Evolutionary conservation across 2,329 filamentous ascomycete genomes (phyloP), one percentile per base, ranked within the genome.

Genomic region (Aspergillus uvarum): DNA sequence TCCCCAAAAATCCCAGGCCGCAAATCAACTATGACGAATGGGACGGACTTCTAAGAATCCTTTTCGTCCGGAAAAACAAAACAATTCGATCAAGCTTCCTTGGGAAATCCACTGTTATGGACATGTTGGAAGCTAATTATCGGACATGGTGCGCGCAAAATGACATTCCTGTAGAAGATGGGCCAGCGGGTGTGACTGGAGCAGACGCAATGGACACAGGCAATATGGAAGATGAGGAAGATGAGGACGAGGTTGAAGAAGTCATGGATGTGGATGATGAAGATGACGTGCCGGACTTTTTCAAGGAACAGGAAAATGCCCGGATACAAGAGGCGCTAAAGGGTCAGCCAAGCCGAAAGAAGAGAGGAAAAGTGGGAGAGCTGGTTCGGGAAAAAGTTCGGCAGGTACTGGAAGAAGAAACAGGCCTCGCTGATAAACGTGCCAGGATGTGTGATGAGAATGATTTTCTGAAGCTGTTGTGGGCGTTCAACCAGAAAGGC

Each of bases 21-120:
- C 89, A 92, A 67, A 93, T 98, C 65, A 91, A 87, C 73, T 98
- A 94, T 77, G 92, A 96, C 56, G 95, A 98, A 76, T 97, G 93
- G 89, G 94, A 98, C 72, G 93, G 94, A 10, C 82, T 98, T 72
- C 77, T 98, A 63, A 82, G 91, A 54, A 87, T 96, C 47, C 87
- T 88, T 62, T 96, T 96, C 68, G 87, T 90, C 55, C 83, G 95
- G 67, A 95, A 96, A 80, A 98, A 98, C 78, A 92, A 93, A 76
- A 96, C 92, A 1, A 80, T 98, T 56, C 83, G 92, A 44, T 89
- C 91, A 5, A 89, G 87, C 62, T 96, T 92, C 79, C 80, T 96
- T 54, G 89, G 90, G 16, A 92, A 89, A 14, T 88, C 87, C 59
- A 91, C 91, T 67, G 89, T 96, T 1, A 83, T 96, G 72, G 84